Conservation (phyloP, 148 eudicot species). For the Rhododendron simsii region DNA sequence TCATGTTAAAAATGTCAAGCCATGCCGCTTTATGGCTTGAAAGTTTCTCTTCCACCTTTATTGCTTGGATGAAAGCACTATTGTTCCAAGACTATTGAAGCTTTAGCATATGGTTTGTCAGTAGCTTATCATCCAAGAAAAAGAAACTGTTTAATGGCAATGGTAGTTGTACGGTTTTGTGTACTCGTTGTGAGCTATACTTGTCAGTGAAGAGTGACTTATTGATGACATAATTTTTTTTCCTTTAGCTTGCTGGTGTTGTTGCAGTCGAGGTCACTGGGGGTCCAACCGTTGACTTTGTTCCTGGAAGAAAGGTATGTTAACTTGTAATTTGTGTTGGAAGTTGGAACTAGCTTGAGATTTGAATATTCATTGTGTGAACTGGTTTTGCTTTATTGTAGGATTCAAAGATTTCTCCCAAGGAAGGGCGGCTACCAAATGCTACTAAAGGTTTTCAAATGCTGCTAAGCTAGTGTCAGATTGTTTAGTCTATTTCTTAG, state of each 20-base stretch:
- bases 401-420: slow-evolving; percentile 79
- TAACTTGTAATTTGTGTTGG: background rate
- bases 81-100: background rate
- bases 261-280: slow-evolving; percentile 97
- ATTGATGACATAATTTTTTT: slow-evolving; percentile 6
- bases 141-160: background rate
- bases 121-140: background rate
- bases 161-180: background rate
- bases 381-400: slow-evolving; percentile 24
- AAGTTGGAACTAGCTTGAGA: slow-evolving; percentile 8
- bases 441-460: slow-evolving; percentile 64
- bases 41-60: background rate
- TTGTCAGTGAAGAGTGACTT: background rate
- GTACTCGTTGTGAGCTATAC: background rate
- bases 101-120: background rate
- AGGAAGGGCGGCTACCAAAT: slow-evolving; percentile 94
- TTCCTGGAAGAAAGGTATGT: slow-evolving; percentile 88
- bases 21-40: background rate
- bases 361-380: slow-evolving; percentile 7
- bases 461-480: slow-evolving; percentile 35
- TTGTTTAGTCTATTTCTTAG: slow-evolving; percentile 57
- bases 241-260: slow-evolving; percentile 87
- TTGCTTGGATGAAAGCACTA: background rate
- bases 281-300: slow-evolving; percentile 78
- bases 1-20: background rate